Evolutionary conservation across 768 basidiomycete species (phyloP).

Genomic region (Daedalea quercina): DNA sequence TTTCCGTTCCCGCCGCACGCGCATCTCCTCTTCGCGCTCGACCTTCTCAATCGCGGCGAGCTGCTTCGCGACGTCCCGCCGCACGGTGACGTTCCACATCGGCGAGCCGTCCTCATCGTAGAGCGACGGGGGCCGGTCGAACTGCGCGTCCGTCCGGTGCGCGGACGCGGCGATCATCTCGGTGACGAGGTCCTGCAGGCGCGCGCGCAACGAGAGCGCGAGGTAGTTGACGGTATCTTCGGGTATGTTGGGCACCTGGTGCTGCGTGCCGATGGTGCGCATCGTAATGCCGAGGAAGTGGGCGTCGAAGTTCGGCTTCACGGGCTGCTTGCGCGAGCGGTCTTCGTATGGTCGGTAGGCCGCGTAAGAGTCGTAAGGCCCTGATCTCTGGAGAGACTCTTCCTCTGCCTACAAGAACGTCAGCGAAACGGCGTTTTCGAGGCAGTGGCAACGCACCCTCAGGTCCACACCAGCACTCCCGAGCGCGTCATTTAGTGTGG

Average conservation of each 20-base stretch:
- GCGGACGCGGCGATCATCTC: conserved; percentile 61
- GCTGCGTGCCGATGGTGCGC: conserved; percentile 56
- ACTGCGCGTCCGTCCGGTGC: conserved; percentile 68
- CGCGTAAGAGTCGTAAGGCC: conserved; percentile 53
- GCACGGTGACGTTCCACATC: conserved; percentile 78
- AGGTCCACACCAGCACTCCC: conserved; percentile 86
- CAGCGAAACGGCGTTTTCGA: not conserved
- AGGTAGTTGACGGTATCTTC: conserved; percentile 74
- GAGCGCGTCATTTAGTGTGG: conserved; percentile 76
- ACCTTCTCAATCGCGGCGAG: conserved; percentile 66
- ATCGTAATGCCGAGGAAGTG: conserved; percentile 60
- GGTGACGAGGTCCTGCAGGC: conserved; percentile 63
- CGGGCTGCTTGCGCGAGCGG: conserved; percentile 71
- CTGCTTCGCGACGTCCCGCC: conserved; percentile 77
- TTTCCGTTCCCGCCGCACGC: conserved; percentile 68
- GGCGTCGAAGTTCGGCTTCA: conserved; percentile 62
- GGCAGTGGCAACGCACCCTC: conserved; percentile 39
- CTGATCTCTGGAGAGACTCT: conserved; percentile 64
- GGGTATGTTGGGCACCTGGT: conserved; percentile 61
- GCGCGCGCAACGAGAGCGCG: conserved; percentile 69
- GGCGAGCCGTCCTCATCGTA: conserved; percentile 57
- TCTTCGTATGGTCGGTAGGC: conserved; percentile 67
- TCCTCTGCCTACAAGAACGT: conserved; percentile 69
- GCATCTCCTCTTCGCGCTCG: conserved; percentile 81
- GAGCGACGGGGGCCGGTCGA: conserved; percentile 55